Base-by-base conservation (phyloP, 495 filamentous ascomycete species). In the Aspergillus homomorphus region DNA sequence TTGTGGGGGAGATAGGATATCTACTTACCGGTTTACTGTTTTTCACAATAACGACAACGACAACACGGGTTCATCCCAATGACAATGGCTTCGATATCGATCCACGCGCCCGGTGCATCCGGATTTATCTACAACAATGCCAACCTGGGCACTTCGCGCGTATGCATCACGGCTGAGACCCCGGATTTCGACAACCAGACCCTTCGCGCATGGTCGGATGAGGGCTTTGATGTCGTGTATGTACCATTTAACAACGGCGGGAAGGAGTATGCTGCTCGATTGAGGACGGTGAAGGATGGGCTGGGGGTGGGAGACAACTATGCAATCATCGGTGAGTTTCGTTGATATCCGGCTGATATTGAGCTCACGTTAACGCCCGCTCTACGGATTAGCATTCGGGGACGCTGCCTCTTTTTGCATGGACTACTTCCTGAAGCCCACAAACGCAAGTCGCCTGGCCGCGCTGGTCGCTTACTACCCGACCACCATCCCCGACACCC, bases 201-300 rank as follows among this genome's bases (percentile, higher is more conserved):
- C 0, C 56, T 87, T 26, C 72, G 75, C 18, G 75, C 78, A 24
- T 89, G 87, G 87, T 74, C 75, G 24, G 81, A 82, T 53, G 87
- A 91, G 62, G 87, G 87, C 15, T 90, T 89, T 68, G 70, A 82
- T 28, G 84, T 87, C 3, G 66, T 77, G 2, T 90, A 89, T 60
- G 49, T 89, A 0, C 79, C 85, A 0, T 75, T 84, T 60, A 74
- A 78, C 16, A 66, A 70, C 6, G 80, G 79, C 18, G 81, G 77
- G 4, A 81, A 83, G 53, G 74, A 80, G 3, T 88, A 87, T 62
- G 62, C 72, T 12, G 63, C 65, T 45, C 77, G 71, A 50, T 58
- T 90, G 52, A 62, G 66, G 52, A 63, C 65, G 14, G 69, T 80
- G 3, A 76, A 77, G 51, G 72, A 78, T n/a, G 68, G 72, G 4